phyloP scores from a whole-genome alignment of 2,329 filamentous ascomycete genomes.

The Ceratocystis cacaofunesta region DNA sequence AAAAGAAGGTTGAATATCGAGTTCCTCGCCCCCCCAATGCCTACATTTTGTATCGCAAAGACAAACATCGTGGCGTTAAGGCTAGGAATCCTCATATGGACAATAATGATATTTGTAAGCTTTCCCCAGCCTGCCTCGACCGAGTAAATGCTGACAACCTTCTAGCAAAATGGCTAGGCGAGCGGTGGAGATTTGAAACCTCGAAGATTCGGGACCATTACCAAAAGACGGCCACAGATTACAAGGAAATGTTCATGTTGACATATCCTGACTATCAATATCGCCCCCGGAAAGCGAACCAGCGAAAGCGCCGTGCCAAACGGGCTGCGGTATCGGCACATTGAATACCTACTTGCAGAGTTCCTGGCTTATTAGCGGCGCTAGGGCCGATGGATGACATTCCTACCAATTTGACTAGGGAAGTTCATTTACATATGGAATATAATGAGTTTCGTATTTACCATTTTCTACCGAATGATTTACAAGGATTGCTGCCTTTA shows the following conservation, averaged over 20 bases:
- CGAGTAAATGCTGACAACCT: background rate
- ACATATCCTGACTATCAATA: conserved; percentile 11
- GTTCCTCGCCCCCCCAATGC: conserved; percentile 12
- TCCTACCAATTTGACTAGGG: no score
- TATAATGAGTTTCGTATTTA: no score
- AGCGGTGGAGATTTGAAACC: conserved; percentile 2
- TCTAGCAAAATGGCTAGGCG: conserved; percentile 6
- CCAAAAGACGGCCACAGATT: background rate
- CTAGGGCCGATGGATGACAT: no score
- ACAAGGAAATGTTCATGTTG: conserved; percentile 11
- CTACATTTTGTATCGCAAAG: conserved; percentile 13
- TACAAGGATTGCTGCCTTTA: no score
- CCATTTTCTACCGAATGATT: no score
- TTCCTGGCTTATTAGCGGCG: no score
- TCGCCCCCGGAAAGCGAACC: conserved; percentile 1
- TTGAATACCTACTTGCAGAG: background rate
- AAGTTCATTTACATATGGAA: no score
- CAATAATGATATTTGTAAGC: conserved; percentile 15
- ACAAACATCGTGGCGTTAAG: conserved; percentile 7
- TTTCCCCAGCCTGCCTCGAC: background rate
- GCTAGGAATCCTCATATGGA: background rate
- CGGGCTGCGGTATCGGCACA: background rate
- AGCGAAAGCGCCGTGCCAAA: conserved; percentile 6
- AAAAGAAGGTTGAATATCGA: background rate
- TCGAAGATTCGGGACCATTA: background rate